Conservation (phyloP, 1,284 basidiomycete genomes). For the Trichosporon faecale region DNA sequence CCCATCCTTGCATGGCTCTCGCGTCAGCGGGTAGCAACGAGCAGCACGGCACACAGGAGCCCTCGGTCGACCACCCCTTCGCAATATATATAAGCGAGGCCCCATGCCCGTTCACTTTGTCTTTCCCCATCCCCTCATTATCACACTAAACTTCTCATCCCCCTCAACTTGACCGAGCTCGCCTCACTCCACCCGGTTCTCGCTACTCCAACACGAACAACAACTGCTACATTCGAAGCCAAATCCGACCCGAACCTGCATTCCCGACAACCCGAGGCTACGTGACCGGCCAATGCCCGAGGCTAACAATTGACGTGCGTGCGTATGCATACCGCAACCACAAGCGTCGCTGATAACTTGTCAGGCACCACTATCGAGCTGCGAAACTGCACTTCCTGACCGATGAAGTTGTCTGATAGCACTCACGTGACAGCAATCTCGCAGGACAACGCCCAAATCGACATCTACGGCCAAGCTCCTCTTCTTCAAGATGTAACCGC, state of each 20-base stretch:
- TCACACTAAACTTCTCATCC: background rate
- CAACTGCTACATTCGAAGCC: too few species aligned
- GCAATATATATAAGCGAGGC: background rate
- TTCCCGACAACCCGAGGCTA: too few species aligned
- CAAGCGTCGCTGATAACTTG: background rate
- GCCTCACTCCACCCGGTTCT: too few species aligned
- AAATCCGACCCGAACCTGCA: too few species aligned
- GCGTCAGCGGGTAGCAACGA: too few species aligned
- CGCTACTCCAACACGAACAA: too few species aligned
- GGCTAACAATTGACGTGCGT: background rate
- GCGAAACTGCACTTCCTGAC: background rate
- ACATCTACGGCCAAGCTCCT: background rate
- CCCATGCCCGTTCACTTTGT: background rate
- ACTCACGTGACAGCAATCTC: background rate
- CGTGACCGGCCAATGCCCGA: background rate
- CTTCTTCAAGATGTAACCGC: background rate
- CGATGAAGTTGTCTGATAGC: background rate
- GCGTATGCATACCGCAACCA: background rate
- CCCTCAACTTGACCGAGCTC: too few species aligned
- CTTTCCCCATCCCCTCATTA: background rate
- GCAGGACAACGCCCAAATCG: background rate
- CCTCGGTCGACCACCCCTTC: background rate
- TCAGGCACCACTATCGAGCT: background rate
- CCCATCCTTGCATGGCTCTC: too few species aligned
- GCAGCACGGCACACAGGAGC: background rate